Percentiles rank a stretch among this genome's conserved stretches.
Conservation (phyloP, 352 stramenopile species). For the Globisporangium spinosum region DNA sequence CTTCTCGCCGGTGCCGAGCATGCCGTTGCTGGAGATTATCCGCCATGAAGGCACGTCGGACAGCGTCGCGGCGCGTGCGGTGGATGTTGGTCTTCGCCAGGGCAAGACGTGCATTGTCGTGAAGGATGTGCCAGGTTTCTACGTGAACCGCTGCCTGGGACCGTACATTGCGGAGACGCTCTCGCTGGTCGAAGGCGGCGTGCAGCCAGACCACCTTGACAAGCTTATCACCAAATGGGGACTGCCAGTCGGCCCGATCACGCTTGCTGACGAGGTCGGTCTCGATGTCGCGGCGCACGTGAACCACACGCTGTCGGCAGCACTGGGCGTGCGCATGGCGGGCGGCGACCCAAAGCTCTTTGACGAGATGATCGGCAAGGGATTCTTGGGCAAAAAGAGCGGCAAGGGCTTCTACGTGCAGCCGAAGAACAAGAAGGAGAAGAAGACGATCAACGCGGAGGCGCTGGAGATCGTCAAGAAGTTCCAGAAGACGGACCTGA, state of each 20-base stretch:
- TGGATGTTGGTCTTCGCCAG: conserved; percentile 95
- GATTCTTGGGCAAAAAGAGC: conserved; percentile 95
- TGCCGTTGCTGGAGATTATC: conserved; percentile 99
- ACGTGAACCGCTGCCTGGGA: conserved; percentile 97
- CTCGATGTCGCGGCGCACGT: conserved; percentile 97
- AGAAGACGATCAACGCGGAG: conserved; percentile 88
- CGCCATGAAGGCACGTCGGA: conserved; percentile 91
- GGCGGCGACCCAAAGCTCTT: conserved; percentile 91
- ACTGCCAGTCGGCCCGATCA: conserved; percentile 96
- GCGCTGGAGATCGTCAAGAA: conserved; percentile 79
- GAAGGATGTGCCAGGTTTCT: conserved; percentile 99
- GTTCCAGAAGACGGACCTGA: conserved; percentile 72
- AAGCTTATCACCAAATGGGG: conserved; percentile 95
- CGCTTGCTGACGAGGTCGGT: conserved; percentile 95
- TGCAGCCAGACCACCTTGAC: conserved; percentile 92
- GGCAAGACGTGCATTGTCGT: conserved; percentile 98
- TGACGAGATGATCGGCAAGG: conserved; percentile 94
- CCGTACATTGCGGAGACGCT: conserved; percentile 92
- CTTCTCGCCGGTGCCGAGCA: conserved; percentile 96
- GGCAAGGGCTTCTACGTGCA: conserved; percentile 98
- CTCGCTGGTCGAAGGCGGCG: conserved; percentile 90
- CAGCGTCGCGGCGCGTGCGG: conserved; percentile 86
- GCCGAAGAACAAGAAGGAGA: conserved; percentile 88
- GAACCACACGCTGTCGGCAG: conserved; percentile 88
- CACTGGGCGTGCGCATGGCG: conserved; percentile 94